These are phyloP conservation scores for Ustilago lituana DNA, from an alignment of 1,284 basidiomycete genomes.

Conservation along the genomic window DNA sequence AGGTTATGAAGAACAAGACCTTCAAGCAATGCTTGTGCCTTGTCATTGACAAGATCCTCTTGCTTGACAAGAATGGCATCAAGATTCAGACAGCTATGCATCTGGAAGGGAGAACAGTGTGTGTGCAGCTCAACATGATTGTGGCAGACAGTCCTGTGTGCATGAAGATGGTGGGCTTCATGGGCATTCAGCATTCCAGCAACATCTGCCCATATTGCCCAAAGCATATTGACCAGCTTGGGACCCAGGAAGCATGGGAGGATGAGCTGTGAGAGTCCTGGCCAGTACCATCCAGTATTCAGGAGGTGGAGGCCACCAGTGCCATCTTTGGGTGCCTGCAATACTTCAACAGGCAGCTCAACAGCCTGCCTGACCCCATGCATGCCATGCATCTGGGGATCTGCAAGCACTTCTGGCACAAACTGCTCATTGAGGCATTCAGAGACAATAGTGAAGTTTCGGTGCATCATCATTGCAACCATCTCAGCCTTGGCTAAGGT, in stretches of 20 bases:
- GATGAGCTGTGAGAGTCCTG: background rate
- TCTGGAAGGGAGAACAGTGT: background rate
- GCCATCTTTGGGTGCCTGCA: background rate
- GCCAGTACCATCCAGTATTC: background rate
- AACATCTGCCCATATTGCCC: conserved; percentile 1
- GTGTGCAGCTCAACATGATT: background rate
- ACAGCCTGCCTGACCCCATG: background rate
- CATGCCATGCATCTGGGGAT: background rate
- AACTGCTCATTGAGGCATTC: background rate
- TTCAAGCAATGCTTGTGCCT: background rate
- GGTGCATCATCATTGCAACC: too few relatives aligned
- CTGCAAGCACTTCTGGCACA: background rate
- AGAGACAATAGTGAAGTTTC: too few relatives aligned
- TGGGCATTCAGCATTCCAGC: background rate
- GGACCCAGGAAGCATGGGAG: background rate
- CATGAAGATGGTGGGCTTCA: background rate
- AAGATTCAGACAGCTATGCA: background rate
- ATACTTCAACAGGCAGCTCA: background rate
- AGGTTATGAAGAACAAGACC: background rate
- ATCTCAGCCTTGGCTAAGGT: too few relatives aligned
- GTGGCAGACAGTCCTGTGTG: background rate
- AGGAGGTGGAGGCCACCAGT: background rate
- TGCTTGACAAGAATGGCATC: background rate
- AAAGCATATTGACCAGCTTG: background rate
- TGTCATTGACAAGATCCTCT: background rate